Percentiles rank a stretch among this genome's conserved stretches.
Conservation (phyloP, 306 rosid genomes). For the Cajanus cajan region DNA sequence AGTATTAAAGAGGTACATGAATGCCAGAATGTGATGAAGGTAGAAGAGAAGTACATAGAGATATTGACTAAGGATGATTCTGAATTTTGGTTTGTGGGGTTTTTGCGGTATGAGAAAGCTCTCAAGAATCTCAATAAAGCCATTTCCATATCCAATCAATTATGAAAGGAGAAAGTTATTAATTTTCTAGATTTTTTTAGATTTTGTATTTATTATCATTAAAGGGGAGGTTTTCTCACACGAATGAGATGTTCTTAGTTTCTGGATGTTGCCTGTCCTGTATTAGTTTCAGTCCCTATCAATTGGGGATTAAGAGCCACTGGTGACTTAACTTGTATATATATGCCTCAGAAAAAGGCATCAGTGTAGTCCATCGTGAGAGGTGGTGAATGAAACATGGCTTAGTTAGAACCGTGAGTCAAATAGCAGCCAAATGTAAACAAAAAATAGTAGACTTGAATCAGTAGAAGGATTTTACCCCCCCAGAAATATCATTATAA, state of each 20-base stretch:
- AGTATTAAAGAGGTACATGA: constrained; percentile 56
- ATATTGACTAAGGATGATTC: constrained; percentile 63
- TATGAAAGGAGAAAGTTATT: not conserved
- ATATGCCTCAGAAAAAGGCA: not conserved
- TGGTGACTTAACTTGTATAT: not conserved
- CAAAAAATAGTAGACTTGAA: not conserved
- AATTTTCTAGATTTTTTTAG: not conserved
- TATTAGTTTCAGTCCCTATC: not conserved
- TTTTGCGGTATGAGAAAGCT: constrained; percentile 71
- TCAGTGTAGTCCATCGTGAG: not conserved
- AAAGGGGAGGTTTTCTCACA: not conserved
- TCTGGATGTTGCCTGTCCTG: not conserved
- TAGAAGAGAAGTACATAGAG: constrained; percentile 63
- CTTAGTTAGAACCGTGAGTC: not conserved
- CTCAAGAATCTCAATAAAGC: constrained; percentile 64
- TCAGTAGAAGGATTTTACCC: too few relatives aligned
- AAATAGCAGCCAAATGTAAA: not conserved
- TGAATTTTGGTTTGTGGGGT: constrained; percentile 91
- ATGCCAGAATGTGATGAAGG: constrained; percentile 58
- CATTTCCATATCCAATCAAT: constrained; percentile 43
- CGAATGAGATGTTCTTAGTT: not conserved
- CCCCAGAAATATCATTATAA: too few relatives aligned
- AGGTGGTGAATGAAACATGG: not conserved
- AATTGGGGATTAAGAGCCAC: not conserved
- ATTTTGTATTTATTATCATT: not conserved